phyloP scores from a whole-genome alignment of 169 alveolate genomes.

The Babesia ovis region DNA sequence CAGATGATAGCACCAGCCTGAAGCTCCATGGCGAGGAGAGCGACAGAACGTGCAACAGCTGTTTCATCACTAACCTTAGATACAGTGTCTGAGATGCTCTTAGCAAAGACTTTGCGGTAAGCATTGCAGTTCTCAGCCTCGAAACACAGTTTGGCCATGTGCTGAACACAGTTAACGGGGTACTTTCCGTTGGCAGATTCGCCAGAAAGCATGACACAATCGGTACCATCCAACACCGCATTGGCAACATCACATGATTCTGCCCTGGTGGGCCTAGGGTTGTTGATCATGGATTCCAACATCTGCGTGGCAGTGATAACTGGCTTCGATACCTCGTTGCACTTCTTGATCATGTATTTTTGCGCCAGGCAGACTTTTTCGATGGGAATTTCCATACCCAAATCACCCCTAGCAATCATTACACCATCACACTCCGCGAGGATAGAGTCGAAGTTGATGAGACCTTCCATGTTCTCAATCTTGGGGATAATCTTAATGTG shows the following conservation, averaged over 20 bases:
- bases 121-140: constrained; percentile 85
- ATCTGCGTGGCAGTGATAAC: constrained; percentile 96
- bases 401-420: constrained; percentile 99
- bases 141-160: constrained; percentile 82
- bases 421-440: constrained; percentile 95
- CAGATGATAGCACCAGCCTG: constrained; percentile 90
- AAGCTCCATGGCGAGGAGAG: constrained; percentile 85
- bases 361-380: constrained; percentile 96
- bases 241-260: constrained; percentile 97
- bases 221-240: constrained; percentile 96
- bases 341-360: constrained; percentile 93
- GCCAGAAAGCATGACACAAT: constrained; percentile 91
- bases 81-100: constrained; percentile 67
- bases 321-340: constrained; percentile 73
- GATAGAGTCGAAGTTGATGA: constrained; percentile 92
- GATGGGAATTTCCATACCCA: constrained; percentile 98
- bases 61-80: constrained; percentile 83
- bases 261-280: constrained; percentile 96
- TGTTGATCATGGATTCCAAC: constrained; percentile 93
- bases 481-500: constrained; percentile 95
- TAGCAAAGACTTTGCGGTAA: constrained; percentile 70
- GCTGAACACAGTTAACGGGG: constrained; percentile 81
- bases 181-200: constrained; percentile 83
- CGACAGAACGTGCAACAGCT: constrained; percentile 89
- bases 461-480: constrained; percentile 97